phyloP scores from a whole-genome alignment of 352 stramenopile species.

The Peronospora destructor region DNA sequence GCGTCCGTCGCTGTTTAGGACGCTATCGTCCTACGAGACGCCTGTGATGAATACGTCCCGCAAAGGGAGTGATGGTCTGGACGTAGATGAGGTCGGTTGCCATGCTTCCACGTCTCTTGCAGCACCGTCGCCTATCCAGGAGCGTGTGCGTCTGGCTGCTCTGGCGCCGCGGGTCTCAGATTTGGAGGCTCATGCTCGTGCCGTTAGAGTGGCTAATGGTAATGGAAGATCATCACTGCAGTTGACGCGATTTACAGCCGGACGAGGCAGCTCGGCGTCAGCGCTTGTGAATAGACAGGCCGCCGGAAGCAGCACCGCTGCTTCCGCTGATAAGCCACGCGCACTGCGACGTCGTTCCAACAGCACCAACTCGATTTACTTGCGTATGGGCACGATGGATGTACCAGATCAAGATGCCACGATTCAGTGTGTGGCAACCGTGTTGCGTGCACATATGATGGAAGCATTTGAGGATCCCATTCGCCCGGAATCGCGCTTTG shows the following conservation, averaged over 20 bases:
- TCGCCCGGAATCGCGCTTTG: conserved; percentile 44
- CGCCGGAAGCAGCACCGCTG: conserved; percentile 12
- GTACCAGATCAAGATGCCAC: conserved; percentile 93
- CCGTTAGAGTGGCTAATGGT: conserved; percentile 19
- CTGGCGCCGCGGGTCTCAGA: conserved; percentile 44
- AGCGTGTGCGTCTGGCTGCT: conserved; percentile 51
- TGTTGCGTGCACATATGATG: conserved; percentile 93
- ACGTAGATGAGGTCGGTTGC: conserved; percentile 21
- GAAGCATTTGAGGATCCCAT: conserved; percentile 64
- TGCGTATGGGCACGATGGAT: conserved; percentile 91
- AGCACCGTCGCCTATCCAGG: conserved; percentile 58
- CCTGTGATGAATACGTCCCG: conserved; percentile 40
- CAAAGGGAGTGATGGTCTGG: conserved; percentile 38
- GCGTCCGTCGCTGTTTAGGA: conserved; percentile 56
- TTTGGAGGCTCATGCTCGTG: conserved; percentile 47
- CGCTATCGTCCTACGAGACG: conserved; percentile 75
- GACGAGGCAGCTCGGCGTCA: conserved; percentile 20
- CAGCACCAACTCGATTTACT: conserved; percentile 91
- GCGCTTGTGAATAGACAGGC: conserved; percentile 12
- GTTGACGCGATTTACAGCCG: conserved; percentile 11
- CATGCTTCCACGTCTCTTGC: conserved; percentile 15
- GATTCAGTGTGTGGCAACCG: conserved; percentile 93
- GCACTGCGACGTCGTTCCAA: conserved; percentile 86
- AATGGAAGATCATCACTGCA: conserved; percentile 19
- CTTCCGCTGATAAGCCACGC: conserved; percentile 28